Evolutionary conservation across 495 filamentous ascomycete genomes (phyloP).

Genomic region (Tetracladium setigerum): DNA sequence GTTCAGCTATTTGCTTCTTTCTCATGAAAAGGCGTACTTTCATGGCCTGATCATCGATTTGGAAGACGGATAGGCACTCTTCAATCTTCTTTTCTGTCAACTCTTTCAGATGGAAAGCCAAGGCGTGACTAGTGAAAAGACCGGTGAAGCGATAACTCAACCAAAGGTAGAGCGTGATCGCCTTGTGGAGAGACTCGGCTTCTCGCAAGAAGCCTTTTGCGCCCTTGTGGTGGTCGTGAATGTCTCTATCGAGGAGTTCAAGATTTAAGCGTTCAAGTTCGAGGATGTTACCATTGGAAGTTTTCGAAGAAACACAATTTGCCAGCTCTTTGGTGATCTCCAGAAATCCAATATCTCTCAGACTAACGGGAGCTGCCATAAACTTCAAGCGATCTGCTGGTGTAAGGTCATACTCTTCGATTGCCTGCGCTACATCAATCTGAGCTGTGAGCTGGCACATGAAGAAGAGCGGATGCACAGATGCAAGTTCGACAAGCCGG

Average conservation of each 20-base stretch:
- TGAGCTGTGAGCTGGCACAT: constrained; percentile 54
- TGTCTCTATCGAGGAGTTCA: constrained; percentile 50
- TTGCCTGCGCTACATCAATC: constrained; percentile 57
- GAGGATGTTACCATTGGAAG: constrained; percentile 53
- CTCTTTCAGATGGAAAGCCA: constrained; percentile 73
- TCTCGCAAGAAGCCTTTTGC: constrained; percentile 46
- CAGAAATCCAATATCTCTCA: constrained; percentile 28
- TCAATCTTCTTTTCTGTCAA: constrained; percentile 76
- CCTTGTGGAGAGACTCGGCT: constrained; percentile 73
- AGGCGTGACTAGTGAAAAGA: constrained; percentile 67
- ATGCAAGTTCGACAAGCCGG: constrained; percentile 58
- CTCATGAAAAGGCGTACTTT: too few relatives aligned
- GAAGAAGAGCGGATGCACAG: constrained; percentile 58
- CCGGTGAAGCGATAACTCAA: constrained; percentile 65
- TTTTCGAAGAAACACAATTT: constrained; percentile 51
- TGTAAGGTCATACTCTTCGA: constrained; percentile 58
- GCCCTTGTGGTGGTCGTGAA: constrained; percentile 24
- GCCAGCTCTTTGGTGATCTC: constrained; percentile 52
- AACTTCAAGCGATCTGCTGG: constrained; percentile 68
- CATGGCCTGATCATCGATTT: constrained; percentile 11
- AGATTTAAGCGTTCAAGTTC: constrained; percentile 58
- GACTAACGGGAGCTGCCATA: constrained; percentile 54
- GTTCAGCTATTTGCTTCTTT: too few relatives aligned
- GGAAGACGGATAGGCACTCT: constrained; percentile 39
- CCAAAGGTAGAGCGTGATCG: constrained; percentile 82